Conservation (phyloP, 371 early-diverging fungal species). For the Polyrhizophydium stewartii region DNA sequence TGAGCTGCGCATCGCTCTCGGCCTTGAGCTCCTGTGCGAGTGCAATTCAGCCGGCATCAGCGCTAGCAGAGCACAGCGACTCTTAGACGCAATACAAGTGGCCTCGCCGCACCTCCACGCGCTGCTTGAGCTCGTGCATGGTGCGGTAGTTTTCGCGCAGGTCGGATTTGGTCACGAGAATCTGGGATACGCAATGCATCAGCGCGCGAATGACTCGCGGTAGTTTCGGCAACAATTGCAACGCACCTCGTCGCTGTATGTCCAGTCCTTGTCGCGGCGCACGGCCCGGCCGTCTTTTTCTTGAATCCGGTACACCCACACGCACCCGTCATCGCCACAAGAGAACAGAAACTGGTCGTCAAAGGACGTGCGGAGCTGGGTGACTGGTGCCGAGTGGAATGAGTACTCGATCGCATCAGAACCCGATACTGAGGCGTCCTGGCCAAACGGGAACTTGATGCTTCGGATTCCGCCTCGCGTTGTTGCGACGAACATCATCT, state of each 20-base stretch:
- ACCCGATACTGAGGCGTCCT: neutral
- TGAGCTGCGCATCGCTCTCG: slow-evolving; percentile 40
- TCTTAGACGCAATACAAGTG: neutral
- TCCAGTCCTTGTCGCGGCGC: slow-evolving; percentile 39
- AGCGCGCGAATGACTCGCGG: neutral
- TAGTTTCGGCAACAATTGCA: neutral
- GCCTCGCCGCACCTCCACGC: slow-evolving; percentile 34
- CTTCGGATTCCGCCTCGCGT: slow-evolving; percentile 22
- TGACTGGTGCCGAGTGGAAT: slow-evolving; percentile 34
- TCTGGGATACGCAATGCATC: slow-evolving; percentile 12
- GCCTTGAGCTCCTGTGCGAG: slow-evolving; percentile 33
- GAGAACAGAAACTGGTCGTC: slow-evolving; percentile 50
- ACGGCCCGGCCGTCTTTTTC: slow-evolving; percentile 28
- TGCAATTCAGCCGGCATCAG: too few species aligned
- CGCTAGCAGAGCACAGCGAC: too few species aligned
- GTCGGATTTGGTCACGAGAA: slow-evolving; percentile 49
- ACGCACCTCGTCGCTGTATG: slow-evolving; percentile 33
- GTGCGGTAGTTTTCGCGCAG: slow-evolving; percentile 33
- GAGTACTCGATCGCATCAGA: slow-evolving; percentile 24
- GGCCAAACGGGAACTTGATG: slow-evolving; percentile 23
- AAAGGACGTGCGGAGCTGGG: slow-evolving; percentile 34
- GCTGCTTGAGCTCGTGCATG: slow-evolving; percentile 35
- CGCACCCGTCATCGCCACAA: slow-evolving; percentile 44
- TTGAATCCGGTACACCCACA: slow-evolving; percentile 33
- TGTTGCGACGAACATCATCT: slow-evolving; percentile 28